Evolutionary conservation across 805 yeast species (phyloP).

Genomic region (Nakazawaea populi): DNA sequence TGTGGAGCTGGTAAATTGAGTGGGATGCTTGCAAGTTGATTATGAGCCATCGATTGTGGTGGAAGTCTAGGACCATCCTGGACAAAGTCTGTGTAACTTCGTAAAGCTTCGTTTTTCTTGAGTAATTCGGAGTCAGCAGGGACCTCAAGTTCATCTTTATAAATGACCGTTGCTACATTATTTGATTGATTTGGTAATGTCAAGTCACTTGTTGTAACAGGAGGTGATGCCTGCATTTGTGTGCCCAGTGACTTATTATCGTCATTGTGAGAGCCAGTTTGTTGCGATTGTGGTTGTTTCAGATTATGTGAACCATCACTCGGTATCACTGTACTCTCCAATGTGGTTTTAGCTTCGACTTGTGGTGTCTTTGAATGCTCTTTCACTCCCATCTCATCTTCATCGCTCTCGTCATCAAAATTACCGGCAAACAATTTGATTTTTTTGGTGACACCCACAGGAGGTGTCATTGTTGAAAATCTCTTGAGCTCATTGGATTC

Average conservation of each 20-base stretch:
- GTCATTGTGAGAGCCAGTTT: too few species aligned
- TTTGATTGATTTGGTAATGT: background rate
- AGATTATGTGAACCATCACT: background rate
- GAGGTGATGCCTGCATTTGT: too few species aligned
- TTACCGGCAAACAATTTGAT: constrained; percentile 7
- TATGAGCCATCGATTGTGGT: constrained; percentile 23
- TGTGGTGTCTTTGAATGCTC: background rate
- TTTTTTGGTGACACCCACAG: background rate
- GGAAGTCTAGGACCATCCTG: constrained; percentile 11
- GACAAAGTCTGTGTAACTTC: constrained; percentile 9
- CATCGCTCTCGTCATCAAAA: constrained; percentile 3
- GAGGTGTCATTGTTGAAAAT: background rate
- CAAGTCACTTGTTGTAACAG: background rate
- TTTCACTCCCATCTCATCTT: constrained; percentile 2
- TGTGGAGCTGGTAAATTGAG: constrained; percentile 52
- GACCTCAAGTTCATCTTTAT: constrained; percentile 11
- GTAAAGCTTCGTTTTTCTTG: constrained; percentile 15
- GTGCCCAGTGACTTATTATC: too few species aligned
- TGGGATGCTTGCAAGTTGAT: constrained; percentile 58
- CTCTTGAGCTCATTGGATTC: background rate
- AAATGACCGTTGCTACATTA: background rate
- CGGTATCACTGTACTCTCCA: background rate
- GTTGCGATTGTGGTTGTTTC: too few species aligned
- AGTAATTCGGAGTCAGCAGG: constrained; percentile 29
- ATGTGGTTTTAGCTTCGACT: background rate